A percentile compares a stretch with the other conserved stretches of the same genome.
Conservation (phyloP, 1,284 basidiomycete genomes). For the Sphagnurus paluster region DNA sequence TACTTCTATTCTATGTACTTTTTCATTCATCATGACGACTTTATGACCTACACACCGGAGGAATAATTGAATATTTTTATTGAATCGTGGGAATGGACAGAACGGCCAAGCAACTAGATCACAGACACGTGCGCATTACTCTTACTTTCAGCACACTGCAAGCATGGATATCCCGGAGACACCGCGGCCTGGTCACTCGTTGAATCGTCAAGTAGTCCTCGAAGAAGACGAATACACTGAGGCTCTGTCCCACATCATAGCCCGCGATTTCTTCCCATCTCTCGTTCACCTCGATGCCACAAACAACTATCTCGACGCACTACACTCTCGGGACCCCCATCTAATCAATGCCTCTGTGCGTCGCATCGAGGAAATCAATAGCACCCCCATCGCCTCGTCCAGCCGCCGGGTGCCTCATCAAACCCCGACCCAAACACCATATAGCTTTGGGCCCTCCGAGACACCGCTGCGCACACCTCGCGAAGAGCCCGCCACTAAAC, state of each 20-base stretch:
- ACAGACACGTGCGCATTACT: no score
- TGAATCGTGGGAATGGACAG: background rate
- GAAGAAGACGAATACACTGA: slow-evolving; percentile 95
- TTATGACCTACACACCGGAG: slow-evolving; percentile 8
- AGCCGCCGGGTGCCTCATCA: slow-evolving; percentile 41
- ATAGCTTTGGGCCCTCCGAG: slow-evolving; percentile 57
- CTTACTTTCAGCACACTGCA: background rate
- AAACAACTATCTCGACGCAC: slow-evolving; percentile 80
- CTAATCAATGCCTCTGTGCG: slow-evolving; percentile 75
- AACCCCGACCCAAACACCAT: slow-evolving; percentile 69
- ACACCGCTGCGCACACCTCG: slow-evolving; percentile 58
- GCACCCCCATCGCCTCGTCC: slow-evolving; percentile 45
- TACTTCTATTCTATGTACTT: slow-evolving; percentile 2
- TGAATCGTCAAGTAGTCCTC: slow-evolving; percentile 74
- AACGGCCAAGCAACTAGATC: background rate
- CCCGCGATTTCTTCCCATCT: slow-evolving; percentile 96
- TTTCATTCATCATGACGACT: slow-evolving; percentile 4
- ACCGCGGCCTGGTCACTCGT: slow-evolving; percentile 44
- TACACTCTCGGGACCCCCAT: slow-evolving; percentile 69
- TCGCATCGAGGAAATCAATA: slow-evolving; percentile 62
- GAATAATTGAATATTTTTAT: slow-evolving; percentile 7
- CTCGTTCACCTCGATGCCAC: slow-evolving; percentile 86
- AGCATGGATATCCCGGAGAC: slow-evolving; percentile 13
- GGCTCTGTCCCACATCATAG: slow-evolving; percentile 91
- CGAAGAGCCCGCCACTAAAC: slow-evolving; percentile 49